Percentiles rank a stretch among this genome's conserved stretches.
Conservation (phyloP, 2,329 filamentous ascomycete species). For the Cordyceps cateniannulata region DNA sequence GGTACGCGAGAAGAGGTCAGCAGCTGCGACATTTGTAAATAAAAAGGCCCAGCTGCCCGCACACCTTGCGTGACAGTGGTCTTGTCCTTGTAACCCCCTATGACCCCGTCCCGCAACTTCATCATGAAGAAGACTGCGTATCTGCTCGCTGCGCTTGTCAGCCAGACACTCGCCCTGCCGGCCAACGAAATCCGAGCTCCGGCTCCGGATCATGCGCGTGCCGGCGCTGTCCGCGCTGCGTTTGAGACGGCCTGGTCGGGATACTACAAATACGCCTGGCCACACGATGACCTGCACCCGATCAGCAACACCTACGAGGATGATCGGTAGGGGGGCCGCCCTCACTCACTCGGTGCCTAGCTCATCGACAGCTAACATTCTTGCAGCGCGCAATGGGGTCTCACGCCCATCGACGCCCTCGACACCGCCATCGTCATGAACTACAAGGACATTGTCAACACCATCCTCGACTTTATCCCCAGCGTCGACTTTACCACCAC, state of each 20-base stretch:
- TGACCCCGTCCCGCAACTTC: background rate
- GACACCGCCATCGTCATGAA: slow-evolving; percentile 75
- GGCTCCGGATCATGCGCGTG: slow-evolving; percentile 7
- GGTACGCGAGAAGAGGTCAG: background rate
- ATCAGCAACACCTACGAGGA: slow-evolving; percentile 59
- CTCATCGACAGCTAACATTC: too few relatives aligned
- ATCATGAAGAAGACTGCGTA: slow-evolving; percentile 1
- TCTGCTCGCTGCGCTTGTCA: background rate
- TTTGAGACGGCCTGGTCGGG: slow-evolving; percentile 68
- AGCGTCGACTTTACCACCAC: slow-evolving; percentile 65
- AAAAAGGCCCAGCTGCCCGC: background rate
- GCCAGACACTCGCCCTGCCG: slow-evolving; percentile 5
- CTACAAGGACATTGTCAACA: slow-evolving; percentile 57
- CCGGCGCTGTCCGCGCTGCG: slow-evolving; percentile 31
- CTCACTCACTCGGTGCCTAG: background rate
- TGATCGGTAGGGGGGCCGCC: slow-evolving; percentile 49
- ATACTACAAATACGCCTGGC: slow-evolving; percentile 69
- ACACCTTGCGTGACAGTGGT: background rate
- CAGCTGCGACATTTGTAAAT: background rate
- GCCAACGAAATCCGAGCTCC: slow-evolving; percentile 5
- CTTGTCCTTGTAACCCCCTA: background rate
- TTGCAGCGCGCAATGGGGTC: slow-evolving; percentile 76
- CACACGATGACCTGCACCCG: slow-evolving; percentile 68
- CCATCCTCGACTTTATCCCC: slow-evolving; percentile 65
- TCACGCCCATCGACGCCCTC: slow-evolving; percentile 73